Evolutionary conservation across 371 early-diverging fungal genomes (phyloP), one percentile per base, ranked within the genome.

Genomic region (Haplosporangium sp.): DNA sequence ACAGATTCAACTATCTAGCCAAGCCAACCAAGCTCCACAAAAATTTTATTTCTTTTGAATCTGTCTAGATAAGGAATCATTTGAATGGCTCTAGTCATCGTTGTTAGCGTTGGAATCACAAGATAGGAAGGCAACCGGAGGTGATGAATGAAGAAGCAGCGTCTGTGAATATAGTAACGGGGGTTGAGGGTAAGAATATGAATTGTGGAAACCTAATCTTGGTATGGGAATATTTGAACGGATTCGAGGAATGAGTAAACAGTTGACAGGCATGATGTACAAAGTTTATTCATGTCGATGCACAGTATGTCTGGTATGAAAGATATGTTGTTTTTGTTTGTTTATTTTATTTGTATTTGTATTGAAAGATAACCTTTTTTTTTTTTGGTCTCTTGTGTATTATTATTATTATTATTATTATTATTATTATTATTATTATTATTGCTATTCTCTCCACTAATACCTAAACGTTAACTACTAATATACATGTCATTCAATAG

Each of bases 21-120:
- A 67, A 74, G 39, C 63, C 73, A 13, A 85, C 85, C 57, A 86
- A 86, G 27, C 83, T 95, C 59, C 86, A 87, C 74, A 95, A 95
- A 78, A 27, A 27, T 93, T 93, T 8, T 94, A 95, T 82, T 95
- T 95, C 70, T 86, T 94, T 85, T 95, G 95, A 95, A 88, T 92
- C 63, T 93, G 92, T 82, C 87, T 95, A 40, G 95, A 95, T 82
- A 76, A 84, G 39, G 79, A 89, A 74, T 89, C 91, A 37, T 93
- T 94, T 42, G 88, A 90, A 78, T 94, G 94, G 94, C 94, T 94
- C 86, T 90, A 92, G 79, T 89, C 89, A 47, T 72, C 93, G 52
- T 84, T 94, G 17, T 72, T 84, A 77, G 87, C 90, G 19, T 87
- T 93, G 44, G 93, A 93, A 70, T 87, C 88, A 38, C 87, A 88